Conservation (phyloP, 495 filamentous ascomycete species). For the Chaetomidium leptoderma region DNA sequence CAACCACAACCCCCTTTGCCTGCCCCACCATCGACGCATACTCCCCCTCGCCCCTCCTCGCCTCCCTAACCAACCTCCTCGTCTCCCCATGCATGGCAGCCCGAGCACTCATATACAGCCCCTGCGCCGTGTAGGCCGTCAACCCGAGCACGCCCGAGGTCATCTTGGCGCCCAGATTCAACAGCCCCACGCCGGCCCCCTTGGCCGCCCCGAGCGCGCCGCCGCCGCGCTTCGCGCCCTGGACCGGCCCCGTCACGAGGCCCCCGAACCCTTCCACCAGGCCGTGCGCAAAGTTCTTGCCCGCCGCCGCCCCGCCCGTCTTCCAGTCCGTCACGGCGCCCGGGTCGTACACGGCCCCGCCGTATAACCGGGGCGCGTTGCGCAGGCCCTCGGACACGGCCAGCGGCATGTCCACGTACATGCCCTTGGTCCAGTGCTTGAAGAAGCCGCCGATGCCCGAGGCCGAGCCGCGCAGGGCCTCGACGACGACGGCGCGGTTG, state of each 20-base stretch:
- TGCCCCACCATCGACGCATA: background rate
- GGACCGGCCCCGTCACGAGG: conserved; percentile 60
- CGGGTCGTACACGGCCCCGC: conserved; percentile 68
- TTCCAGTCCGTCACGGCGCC: conserved; percentile 62
- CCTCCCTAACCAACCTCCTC: background rate
- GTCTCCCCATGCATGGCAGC: background rate
- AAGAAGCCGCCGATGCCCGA: background rate
- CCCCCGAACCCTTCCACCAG: conserved; percentile 67
- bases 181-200: conserved; percentile 33
- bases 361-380: conserved; percentile 71
- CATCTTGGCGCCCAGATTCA: no score
- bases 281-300: conserved; percentile 61
- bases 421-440: conserved; percentile 19
- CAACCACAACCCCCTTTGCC: background rate
- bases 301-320: conserved; percentile 39
- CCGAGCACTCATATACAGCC: background rate
- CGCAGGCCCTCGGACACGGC: conserved; percentile 76
- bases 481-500: background rate
- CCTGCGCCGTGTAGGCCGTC: background rate
- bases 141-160: background rate
- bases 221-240: conserved; percentile 63
- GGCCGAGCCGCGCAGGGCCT: background rate
- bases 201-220: conserved; percentile 61
- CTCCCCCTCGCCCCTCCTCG: background rate
- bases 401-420: conserved; percentile 74